Percentiles rank a stretch among this genome's conserved stretches.
phyloP scores from a whole-genome alignment of 495 filamentous ascomycete species.

The Xylaria sp. region DNA sequence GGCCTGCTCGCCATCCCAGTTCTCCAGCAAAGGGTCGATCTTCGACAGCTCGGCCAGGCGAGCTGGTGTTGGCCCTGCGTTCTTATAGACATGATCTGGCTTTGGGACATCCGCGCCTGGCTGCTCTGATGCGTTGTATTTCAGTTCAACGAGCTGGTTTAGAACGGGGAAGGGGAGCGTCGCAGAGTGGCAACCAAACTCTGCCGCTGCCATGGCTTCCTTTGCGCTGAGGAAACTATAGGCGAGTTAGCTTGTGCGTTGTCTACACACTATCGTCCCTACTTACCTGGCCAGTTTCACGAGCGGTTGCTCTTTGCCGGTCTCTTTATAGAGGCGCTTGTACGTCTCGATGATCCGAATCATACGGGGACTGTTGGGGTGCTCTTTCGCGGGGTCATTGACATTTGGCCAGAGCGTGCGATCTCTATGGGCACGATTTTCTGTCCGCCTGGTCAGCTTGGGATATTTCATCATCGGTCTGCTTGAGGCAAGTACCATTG shows the following conservation, averaged over 20 bases:
- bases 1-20: conserved; percentile 36
- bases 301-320: conserved; percentile 50
- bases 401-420: conserved; percentile 38
- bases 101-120: conserved; percentile 32
- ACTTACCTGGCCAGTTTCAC: conserved; percentile 45
- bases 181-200: conserved; percentile 40
- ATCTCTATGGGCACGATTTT: conserved; percentile 42
- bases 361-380: conserved; percentile 48
- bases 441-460: conserved; percentile 12
- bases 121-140: conserved; percentile 33
- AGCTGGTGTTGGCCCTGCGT: conserved; percentile 29
- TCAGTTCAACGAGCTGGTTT: conserved; percentile 34
- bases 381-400: conserved; percentile 46
- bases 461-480: background rate
- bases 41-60: conserved; percentile 32
- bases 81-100: conserved; percentile 34
- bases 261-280: background rate
- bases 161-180: conserved; percentile 35
- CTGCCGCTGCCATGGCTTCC: conserved; percentile 41
- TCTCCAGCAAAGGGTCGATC: conserved; percentile 34
- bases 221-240: conserved; percentile 42
- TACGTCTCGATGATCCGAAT: conserved; percentile 48
- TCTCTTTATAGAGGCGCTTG: conserved; percentile 48
- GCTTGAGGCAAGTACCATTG: conserved; percentile 37
- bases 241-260: background rate